Percentiles rank a stretch among this genome's conserved stretches.
These are phyloP conservation scores for Metschnikowia hibisci DNA, from an alignment of 805 yeast genomes.

Conservation along the genomic window DNA sequence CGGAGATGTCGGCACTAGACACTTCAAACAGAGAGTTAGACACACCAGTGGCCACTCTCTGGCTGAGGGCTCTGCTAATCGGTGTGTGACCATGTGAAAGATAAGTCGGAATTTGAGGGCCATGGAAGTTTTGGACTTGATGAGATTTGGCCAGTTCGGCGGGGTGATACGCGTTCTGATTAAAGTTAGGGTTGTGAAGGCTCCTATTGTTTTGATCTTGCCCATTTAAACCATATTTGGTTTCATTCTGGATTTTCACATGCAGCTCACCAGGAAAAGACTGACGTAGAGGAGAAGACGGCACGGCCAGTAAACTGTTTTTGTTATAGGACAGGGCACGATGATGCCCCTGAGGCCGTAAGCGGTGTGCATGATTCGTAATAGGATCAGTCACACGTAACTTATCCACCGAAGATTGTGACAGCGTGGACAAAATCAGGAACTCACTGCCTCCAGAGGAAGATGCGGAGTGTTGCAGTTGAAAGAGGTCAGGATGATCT, in stretches of 20 bases:
- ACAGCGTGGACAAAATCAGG: conserved; percentile 29
- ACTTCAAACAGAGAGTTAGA: conserved; percentile 2
- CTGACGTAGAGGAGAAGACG: not conserved
- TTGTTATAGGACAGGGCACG: conserved; percentile 1
- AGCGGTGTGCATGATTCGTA: not conserved
- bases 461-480: not conserved
- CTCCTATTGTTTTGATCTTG: not conserved
- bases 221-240: not conserved
- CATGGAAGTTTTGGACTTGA: not conserved
- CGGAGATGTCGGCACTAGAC: conserved; percentile 4
- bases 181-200: not conserved
- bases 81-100: not conserved
- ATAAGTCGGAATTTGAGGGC: not conserved
- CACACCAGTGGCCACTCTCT: not conserved
- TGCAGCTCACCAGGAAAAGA: not conserved
- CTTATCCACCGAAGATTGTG: conserved; percentile 24
- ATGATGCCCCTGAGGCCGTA: not conserved
- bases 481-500: not conserved
- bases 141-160: not conserved
- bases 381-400: not conserved
- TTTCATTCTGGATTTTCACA: not conserved
- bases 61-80: not conserved
- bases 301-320: conserved; percentile 7
- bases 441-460: conserved; percentile 28
- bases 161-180: not conserved